Conservation (phyloP, 345 rosid species). For the Euphorbia tirucalli region DNA sequence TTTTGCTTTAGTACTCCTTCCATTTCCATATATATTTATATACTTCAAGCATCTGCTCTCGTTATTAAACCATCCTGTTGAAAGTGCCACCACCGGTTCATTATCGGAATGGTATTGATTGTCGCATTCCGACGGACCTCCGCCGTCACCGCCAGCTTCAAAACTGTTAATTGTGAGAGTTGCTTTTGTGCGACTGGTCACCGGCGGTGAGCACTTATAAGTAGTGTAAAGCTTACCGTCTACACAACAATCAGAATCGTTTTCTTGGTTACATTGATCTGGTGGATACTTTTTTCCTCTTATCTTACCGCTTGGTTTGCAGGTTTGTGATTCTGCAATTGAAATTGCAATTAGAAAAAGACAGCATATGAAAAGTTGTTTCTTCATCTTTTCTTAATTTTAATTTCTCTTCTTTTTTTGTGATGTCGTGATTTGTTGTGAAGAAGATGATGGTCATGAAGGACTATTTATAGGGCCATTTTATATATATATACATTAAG, state of each 20-base stretch:
- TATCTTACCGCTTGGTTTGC: neutral
- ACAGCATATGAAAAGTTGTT: neutral
- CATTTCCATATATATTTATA: too few relatives aligned
- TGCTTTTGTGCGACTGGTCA: neutral
- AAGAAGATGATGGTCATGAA: too few relatives aligned
- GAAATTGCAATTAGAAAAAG: neutral
- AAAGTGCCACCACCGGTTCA: neutral
- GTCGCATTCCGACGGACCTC: neutral
- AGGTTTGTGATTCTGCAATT: neutral
- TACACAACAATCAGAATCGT: neutral
- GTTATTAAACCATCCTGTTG: too few relatives aligned
- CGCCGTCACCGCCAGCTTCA: neutral
- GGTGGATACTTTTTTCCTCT: too few relatives aligned
- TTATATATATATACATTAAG: too few relatives aligned
- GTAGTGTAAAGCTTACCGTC: neutral
- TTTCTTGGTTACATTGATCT: too few relatives aligned
- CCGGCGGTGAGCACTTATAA: neutral
- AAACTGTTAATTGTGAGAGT: neutral
- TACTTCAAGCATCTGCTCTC: too few relatives aligned
- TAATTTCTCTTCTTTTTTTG: too few relatives aligned
- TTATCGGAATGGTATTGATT: neutral
- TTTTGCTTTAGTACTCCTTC: too few relatives aligned
- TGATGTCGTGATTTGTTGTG: too few relatives aligned
- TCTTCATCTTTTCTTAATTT: neutral
- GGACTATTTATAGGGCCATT: too few relatives aligned